Evolutionary conservation across 208 protist species (phyloP).

Genomic region (Crithidia brevicula): DNA sequence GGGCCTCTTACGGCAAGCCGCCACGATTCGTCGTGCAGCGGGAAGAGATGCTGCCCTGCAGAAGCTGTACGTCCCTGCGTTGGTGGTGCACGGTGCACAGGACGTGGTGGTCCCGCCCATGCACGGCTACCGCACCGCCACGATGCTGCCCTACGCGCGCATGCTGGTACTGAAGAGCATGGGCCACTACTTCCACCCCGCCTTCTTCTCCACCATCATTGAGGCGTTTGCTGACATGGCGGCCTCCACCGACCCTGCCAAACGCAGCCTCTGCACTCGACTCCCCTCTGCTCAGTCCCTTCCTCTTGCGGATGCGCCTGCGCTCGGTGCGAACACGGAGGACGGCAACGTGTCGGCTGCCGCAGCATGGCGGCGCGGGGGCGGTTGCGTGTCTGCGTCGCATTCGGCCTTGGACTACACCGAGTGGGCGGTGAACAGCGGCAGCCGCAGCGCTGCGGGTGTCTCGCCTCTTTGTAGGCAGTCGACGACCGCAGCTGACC

Average conservation of each 20-base stretch:
- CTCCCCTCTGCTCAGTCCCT: conserved; percentile 4
- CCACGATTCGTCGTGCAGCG: conserved; percentile 52
- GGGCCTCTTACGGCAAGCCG: conserved; percentile 73
- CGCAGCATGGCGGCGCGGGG: conserved; percentile 4
- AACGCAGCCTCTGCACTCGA: neutral
- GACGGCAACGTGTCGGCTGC: conserved; percentile 8
- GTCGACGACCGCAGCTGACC: too few relatives aligned
- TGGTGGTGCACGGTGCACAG: conserved; percentile 77
- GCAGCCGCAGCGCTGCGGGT: too few relatives aligned
- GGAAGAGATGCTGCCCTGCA: conserved; percentile 58
- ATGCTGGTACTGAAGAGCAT: conserved; percentile 74
- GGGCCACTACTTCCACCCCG: conserved; percentile 87
- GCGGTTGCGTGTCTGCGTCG: neutral
- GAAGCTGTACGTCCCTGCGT: conserved; percentile 43
- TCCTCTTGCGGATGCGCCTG: neutral
- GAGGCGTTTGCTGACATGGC: conserved; percentile 43
- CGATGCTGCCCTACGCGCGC: conserved; percentile 55
- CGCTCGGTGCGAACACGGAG: neutral
- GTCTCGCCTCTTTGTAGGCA: too few relatives aligned
- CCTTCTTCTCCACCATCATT: conserved; percentile 69
- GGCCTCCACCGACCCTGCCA: conserved; percentile 26
- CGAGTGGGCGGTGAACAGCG: neutral
- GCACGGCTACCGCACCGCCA: conserved; percentile 78
- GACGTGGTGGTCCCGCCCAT: conserved; percentile 74
- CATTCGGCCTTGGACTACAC: too few relatives aligned